Evolutionary conservation across 441 rosid genomes (phyloP), one percentile per base, ranked within the genome.

Genomic region (Populus trichocarpa): DNA sequence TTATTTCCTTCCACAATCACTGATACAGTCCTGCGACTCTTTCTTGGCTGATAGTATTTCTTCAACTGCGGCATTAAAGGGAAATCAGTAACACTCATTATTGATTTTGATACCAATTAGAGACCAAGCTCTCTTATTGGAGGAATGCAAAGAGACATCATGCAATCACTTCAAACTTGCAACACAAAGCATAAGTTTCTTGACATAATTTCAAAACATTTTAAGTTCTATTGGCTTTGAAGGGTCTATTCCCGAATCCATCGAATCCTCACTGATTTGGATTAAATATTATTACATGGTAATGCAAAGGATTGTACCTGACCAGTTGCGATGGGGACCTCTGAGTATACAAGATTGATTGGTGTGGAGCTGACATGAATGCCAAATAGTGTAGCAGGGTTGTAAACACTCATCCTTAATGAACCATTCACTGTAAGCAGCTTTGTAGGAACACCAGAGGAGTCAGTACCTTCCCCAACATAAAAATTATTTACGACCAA

Each of bases 381-480:
- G 72, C 99, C 98, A 80, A 96, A 96, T 80, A 90, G 80, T 25
- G 92, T 79, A 46, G 98, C 98, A 46, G 95, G 99, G 71, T 92
- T 94, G 80, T 93, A 86, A 35, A 94, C 80, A 30, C 80, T 86
- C 75, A 96, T 84, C 81, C 86, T 87, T 83, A 96, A 77, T 8
- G 98, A 79, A 40, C 88, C 91, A 75, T 91, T 93, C 82, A 93
- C 73, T 57, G 95, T 94, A 23, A 93, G 79, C 90, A 96, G 84
- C 88, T 85, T 91, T 8, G 98, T 94, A 50, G 90, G 89, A 6
- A 94, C 96, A 25, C 98, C 94, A 8, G 99, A 89, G 86, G 86
- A 82, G 84, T 94, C 99, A 42, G 92, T 81, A 36, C 97, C 98
- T 85, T 93, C 97, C 74, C 94, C 98, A 38, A 87, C 85, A 71